Percentiles rank a stretch among this genome's conserved stretches.
Evolutionary conservation across 371 early-diverging fungal species (phyloP).

Genomic region (Mucor velutinosus): DNA sequence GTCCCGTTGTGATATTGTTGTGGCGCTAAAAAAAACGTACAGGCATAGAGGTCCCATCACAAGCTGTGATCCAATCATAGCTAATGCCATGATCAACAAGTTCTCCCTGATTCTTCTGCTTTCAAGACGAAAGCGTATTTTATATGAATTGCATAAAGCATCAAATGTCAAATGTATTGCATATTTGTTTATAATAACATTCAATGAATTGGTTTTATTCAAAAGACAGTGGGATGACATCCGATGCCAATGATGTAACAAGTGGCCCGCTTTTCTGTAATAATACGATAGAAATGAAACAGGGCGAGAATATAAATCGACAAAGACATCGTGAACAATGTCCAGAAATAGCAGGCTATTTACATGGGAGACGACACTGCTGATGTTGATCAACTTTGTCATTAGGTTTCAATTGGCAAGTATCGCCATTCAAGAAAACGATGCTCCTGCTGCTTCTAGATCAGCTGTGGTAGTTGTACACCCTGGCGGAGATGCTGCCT

Average conservation of each 20-base stretch:
- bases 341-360: background rate
- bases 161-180: background rate
- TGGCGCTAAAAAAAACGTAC: constrained; percentile 1
- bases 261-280: background rate
- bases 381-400: background rate
- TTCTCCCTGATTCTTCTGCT: background rate
- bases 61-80: background rate
- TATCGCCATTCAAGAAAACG: background rate
- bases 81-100: background rate
- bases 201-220: background rate
- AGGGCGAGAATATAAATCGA: background rate
- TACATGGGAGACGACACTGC: background rate
- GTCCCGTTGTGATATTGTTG: background rate
- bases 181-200: background rate
- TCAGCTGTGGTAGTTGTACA: background rate
- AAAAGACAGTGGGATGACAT: background rate
- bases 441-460: background rate
- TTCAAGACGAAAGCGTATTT: background rate
- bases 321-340: background rate
- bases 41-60: constrained; percentile 1
- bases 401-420: background rate
- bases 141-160: background rate
- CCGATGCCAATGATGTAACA: background rate
- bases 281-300: background rate
- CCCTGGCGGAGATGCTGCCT: background rate